Evolutionary conservation across 768 basidiomycete species (phyloP), one percentile per base, ranked within the genome.

Genomic region (Austroboletus eburneus): DNA sequence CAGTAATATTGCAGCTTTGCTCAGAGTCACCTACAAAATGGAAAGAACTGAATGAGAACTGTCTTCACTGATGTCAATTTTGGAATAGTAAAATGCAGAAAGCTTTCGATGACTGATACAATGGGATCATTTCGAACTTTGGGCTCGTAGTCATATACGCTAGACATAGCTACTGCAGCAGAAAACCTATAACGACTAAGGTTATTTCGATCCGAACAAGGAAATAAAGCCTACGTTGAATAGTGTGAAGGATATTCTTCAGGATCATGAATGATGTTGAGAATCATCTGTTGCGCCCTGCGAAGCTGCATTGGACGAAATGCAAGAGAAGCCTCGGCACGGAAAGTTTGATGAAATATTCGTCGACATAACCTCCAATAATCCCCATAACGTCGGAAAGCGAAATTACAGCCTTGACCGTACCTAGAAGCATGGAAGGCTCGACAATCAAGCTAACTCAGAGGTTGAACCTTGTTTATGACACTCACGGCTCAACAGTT

Each of bases 131-230:
- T 17, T 16, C 22, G 24, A 34, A 47, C 48, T 6, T 7, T 34
- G 12, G 52, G 43, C 4, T 57, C 49, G 21, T 61, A 61, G 41
- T 45, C 57, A 22, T 55, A 52, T 5, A 51, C 34, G 10, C 14
- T 25, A n/a, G 39, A 43, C 35, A 60, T 46, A 2, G 57, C 52
- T 40, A 72, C 66, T 53, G 64, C 48, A 53, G 57, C 60, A 9
- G 70, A 54, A 25, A 62, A 54, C 32, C 71, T 69, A 18, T 21
- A 2, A 12, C 27, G 20, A 20, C 7, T 5, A 16, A 7, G 0
- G 32, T 47, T 30, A 22, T 40, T 27, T 27, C 27, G 27, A 12
- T 27, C 27, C 7, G 12, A 27, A 12, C 27, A 27, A 27, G 12
- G 27, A 12, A 12, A 6, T 27, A 6, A 27, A 27, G 27, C 27